These are phyloP conservation scores for Russula sp. DNA, from an alignment of 768 basidiomycete species.

Conservation along the genomic window DNA sequence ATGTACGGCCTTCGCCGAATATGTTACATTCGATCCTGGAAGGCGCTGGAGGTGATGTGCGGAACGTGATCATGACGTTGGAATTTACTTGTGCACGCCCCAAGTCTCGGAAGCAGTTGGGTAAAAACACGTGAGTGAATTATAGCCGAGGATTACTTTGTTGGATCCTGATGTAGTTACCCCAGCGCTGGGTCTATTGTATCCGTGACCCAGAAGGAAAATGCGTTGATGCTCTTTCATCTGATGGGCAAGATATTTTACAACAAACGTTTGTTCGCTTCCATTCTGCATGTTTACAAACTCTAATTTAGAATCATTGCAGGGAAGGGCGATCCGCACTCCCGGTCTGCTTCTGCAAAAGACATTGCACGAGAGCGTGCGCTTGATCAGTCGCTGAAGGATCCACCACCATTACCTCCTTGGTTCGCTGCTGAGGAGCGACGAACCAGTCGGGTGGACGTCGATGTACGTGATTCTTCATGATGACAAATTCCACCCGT, in stretches of 20 bases:
- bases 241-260: constrained; percentile 90
- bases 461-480: constrained; percentile 52
- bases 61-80: constrained; percentile 89
- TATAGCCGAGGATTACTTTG: constrained; percentile 29
- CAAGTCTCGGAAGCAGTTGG: constrained; percentile 38
- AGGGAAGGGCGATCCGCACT: constrained; percentile 76
- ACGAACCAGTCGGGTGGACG: constrained; percentile 67
- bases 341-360: constrained; percentile 52
- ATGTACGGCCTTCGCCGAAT: constrained; percentile 54
- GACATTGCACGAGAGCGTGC: constrained; percentile 62
- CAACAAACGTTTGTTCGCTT: constrained; percentile 73
- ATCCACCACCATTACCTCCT: constrained; percentile 55
- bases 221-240: constrained; percentile 86
- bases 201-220: constrained; percentile 77
- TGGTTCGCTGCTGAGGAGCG: constrained; percentile 62
- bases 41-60: constrained; percentile 84
- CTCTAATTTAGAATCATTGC: constrained; percentile 17
- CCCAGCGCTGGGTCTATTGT: constrained; percentile 46
- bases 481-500: constrained; percentile 1
- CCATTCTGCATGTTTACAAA: not conserved
- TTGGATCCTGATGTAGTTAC: not conserved
- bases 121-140: constrained; percentile 34
- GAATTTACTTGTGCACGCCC: constrained; percentile 73
- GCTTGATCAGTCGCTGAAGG: constrained; percentile 51
- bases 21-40: constrained; percentile 73